Evolutionary conservation across 73 alveolate species (phyloP).

Genomic region (Diophrys sp.): DNA sequence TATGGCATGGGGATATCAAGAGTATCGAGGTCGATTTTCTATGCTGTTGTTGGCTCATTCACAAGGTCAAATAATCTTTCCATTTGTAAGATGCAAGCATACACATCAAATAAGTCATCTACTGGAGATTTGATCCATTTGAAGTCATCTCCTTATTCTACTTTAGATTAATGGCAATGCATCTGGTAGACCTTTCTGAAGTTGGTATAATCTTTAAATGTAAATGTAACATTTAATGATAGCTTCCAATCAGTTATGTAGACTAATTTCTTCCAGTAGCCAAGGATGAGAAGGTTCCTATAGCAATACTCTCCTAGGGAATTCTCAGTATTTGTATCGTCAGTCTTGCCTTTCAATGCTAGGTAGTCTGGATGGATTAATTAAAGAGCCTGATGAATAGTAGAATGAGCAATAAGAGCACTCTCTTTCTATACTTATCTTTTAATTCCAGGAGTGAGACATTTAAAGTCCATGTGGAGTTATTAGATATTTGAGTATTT

Average conservation of each 20-base stretch:
- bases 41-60: neutral
- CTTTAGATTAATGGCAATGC: neutral
- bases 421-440: conserved; percentile 49
- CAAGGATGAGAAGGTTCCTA: conserved; percentile 48
- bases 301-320: conserved; percentile 43
- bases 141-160: too few species aligned
- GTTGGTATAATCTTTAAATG: neutral
- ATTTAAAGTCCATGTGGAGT: conserved; percentile 18
- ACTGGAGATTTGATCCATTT: too few species aligned
- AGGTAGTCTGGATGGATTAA: conserved; percentile 74
- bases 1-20: too few species aligned
- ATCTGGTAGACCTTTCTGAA: neutral
- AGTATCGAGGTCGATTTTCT: neutral
- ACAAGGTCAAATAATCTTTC: neutral
- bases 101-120: neutral
- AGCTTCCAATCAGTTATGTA: conserved; percentile 36
- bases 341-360: conserved; percentile 42
- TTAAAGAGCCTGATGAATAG: conserved; percentile 78
- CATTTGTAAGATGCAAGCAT: neutral
- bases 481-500: conserved; percentile 71
- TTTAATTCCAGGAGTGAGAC: conserved; percentile 21
- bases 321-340: conserved; percentile 28
- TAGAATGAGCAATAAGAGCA: conserved; percentile 72
- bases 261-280: conserved; percentile 70
- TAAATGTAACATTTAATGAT: neutral